Conservation (phyloP, 176 grass and related monocot genomes). For the Aegilops bicornis region DNA sequence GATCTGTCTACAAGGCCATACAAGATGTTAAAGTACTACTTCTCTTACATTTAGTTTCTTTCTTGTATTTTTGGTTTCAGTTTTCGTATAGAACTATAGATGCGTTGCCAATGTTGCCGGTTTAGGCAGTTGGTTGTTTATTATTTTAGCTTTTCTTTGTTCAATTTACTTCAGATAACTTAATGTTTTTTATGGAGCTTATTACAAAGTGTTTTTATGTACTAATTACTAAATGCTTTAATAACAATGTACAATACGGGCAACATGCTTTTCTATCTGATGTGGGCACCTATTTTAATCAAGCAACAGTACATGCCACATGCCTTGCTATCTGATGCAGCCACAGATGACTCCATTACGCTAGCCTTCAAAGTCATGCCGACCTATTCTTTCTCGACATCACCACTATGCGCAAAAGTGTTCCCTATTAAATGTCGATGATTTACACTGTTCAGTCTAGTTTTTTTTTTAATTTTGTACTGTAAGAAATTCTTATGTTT, state of each 20-base stretch:
- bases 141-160: not conserved
- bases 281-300: not conserved
- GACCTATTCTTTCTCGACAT: not conserved
- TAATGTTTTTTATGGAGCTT: not conserved
- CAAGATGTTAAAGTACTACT: constrained; percentile 75
- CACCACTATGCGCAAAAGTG: not conserved
- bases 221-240: not conserved
- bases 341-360: not conserved
- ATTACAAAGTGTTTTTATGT: not conserved
- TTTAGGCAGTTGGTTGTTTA: not conserved
- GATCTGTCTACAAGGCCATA: constrained; percentile 80
- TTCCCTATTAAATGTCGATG: not conserved
- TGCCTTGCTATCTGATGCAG: constrained; percentile 11
- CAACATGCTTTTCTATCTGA: not conserved
- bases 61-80: not conserved
- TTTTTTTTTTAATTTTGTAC: not conserved
- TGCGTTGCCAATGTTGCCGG: not conserved
- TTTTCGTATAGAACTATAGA: not conserved
- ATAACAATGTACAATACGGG: not conserved
- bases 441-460: not conserved
- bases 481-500: not conserved
- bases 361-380: not conserved
- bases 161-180: not conserved
- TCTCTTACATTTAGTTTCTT: constrained; percentile 6
- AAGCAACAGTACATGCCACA: not conserved